A percentile compares a stretch with the other conserved stretches of the same genome.
Conservation (phyloP, 352 stramenopile species). For the Globisporangium megalacanthum region DNA sequence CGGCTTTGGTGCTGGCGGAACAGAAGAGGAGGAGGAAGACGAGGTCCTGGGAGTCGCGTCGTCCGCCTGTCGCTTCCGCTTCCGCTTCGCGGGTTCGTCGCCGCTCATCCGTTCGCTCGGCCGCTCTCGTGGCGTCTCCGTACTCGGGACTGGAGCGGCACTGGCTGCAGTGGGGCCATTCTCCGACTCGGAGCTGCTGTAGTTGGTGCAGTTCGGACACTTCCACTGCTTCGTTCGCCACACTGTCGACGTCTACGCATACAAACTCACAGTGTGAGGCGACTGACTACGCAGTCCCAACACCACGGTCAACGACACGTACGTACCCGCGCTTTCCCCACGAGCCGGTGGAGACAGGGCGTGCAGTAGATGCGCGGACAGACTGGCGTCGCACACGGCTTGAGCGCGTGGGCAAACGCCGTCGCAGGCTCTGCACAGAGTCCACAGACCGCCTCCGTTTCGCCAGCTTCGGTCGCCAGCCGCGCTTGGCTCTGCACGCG, state of each 20-base stretch:
- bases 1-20: conserved; percentile 12
- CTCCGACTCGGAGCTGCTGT: conserved; percentile 7
- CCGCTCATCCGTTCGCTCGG: background rate
- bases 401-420: conserved; percentile 1
- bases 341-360: conserved; percentile 52
- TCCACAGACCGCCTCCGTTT: conserved; percentile 29
- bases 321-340: conserved; percentile 42
- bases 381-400: conserved; percentile 11
- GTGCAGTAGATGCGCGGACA: conserved; percentile 52
- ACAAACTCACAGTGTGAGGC: background rate
- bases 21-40: too few species aligned
- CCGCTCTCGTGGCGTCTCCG: background rate
- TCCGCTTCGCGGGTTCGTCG: conserved; percentile 14
- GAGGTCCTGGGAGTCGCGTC: conserved; percentile 3
- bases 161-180: background rate
- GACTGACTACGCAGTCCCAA: too few species aligned
- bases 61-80: conserved; percentile 33
- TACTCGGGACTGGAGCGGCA: background rate
- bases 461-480: conserved; percentile 4
- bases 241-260: conserved; percentile 37
- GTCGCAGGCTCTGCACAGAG: conserved; percentile 28
- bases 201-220: conserved; percentile 55
- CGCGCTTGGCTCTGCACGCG: conserved; percentile 17
- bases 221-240: conserved; percentile 51
- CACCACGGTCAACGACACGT: background rate